Base-by-base conservation (phyloP, 306 rosid species). In the Glycyrrhiza uralensis region DNA sequence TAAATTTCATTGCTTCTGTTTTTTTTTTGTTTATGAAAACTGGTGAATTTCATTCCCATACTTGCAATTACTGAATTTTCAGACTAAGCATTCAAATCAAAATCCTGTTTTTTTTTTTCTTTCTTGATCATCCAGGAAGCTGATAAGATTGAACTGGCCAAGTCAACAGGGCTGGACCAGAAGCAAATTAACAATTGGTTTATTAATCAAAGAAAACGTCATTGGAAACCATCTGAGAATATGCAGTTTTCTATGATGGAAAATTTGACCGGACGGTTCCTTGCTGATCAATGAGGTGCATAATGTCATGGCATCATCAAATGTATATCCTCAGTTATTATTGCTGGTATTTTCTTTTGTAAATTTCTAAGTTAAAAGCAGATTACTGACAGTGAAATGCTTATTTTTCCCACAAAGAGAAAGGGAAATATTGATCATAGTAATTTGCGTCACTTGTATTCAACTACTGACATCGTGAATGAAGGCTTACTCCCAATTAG, bases 101-200 rank as follows among this genome's bases (percentile, higher is more conserved):
- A 49, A 47, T 39, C 46, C 74, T 54, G 26, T 4, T 71, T 61
- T 8, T 15, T 2, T 6, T n/a, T n/a, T n/a, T n/a, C n/a, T n/a
- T 15, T 0, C 4, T 47, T 44, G 57, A 26, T 61, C 1, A 35
- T 68, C n/a, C 87, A 93, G 98, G 98, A 93, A 80, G 85, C 85
- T 51, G 98, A 93, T 80, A 93, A 93, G 89, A 78, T 78, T 64
- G 92, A 85, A 3, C 79, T 93, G 83, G 96, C 97, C 1, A 87
- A 82, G 71, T 61, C 94, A 11, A 93, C 98, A 23, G 96, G 98
- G 23, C 75, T 93, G 17, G 97, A 93, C 58, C 98, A 85, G 76
- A 93, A 90, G 86, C 98, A 93, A 79, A 91, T 93, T 23, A 93
- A 93, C 88, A 93, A 93, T 69, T 93, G 98, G 98, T 93, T 93